phyloP scores from a whole-genome alignment of 2,329 filamentous ascomycete genomes.

The Tolypocladium ophioglossoides region DNA sequence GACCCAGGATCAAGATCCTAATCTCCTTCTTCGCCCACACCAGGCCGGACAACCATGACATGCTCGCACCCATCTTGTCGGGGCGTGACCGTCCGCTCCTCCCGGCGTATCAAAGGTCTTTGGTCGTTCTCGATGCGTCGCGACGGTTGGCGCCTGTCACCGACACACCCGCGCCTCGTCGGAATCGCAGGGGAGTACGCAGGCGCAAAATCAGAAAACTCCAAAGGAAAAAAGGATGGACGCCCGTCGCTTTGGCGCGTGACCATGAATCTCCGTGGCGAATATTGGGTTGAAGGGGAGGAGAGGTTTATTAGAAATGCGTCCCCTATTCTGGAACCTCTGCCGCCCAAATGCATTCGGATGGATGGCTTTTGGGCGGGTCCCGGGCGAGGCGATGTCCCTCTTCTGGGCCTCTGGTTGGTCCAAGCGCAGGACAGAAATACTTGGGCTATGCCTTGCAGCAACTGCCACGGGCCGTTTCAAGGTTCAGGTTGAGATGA shows the following conservation, averaged over 20 bases:
- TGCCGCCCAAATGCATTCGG: slow-evolving; percentile 5
- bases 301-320: slow-evolving; percentile 13
- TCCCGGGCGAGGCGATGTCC: slow-evolving; percentile 9
- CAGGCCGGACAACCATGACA: slow-evolving; percentile 61
- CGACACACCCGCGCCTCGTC: background rate
- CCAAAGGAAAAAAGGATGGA: background rate
- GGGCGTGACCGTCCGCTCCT: slow-evolving; percentile 5
- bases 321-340: slow-evolving; percentile 11
- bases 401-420: slow-evolving; percentile 14
- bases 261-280: slow-evolving; percentile 6
- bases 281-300: slow-evolving; percentile 6
- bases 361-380: slow-evolving; percentile 7
- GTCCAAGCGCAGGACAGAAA: slow-evolving; percentile 18
- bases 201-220: background rate
- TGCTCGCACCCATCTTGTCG: slow-evolving; percentile 49
- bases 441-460: no score
- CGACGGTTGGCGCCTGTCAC: background rate
- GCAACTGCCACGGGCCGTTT: no score
- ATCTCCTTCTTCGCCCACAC: slow-evolving; percentile 96
- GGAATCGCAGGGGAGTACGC: background rate
- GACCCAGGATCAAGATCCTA: slow-evolving; percentile 83
- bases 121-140: background rate
- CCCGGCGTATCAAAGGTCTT: background rate
- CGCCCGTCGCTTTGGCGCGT: background rate
- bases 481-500: background rate